Percentiles rank a stretch among this genome's conserved stretches.
phyloP scores from a whole-genome alignment of 805 yeast genomes.

The Torulaspora microellipsoides region DNA sequence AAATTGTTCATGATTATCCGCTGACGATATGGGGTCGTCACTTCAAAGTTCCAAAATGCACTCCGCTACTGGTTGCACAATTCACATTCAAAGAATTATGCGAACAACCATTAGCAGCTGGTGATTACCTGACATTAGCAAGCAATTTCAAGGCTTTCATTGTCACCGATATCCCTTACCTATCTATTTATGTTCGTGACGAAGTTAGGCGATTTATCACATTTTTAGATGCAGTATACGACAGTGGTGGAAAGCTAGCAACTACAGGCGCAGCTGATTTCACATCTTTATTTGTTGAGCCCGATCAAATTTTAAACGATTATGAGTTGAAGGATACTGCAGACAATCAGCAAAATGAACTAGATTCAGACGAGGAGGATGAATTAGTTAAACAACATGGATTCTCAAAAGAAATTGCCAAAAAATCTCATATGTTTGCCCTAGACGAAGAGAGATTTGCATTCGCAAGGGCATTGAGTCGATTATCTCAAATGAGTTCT shows the following conservation, averaged over 20 bases:
- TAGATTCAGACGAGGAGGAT: conserved; percentile 39
- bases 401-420: conserved; percentile 65
- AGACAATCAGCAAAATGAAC: conserved; percentile 30
- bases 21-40: conserved; percentile 85
- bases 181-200: conserved; percentile 75
- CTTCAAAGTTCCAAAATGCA: conserved; percentile 66
- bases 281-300: conserved; percentile 79
- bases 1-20: conserved; percentile 23
- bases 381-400: conserved; percentile 72
- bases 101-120: conserved; percentile 85
- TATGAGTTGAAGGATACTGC: conserved; percentile 30
- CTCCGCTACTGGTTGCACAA: conserved; percentile 81
- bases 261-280: conserved; percentile 87
- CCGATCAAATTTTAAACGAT: conserved; percentile 47
- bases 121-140: conserved; percentile 86
- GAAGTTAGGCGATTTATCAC: conserved; percentile 88
- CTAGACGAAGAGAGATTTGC: conserved; percentile 96
- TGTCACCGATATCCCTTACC: conserved; percentile 88
- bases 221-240: conserved; percentile 92
- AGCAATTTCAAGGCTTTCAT: conserved; percentile 68
- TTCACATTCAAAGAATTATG: conserved; percentile 84
- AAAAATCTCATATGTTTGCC: conserved; percentile 71
- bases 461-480: conserved; percentile 87
- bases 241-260: conserved; percentile 80
- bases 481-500: conserved; percentile 91